Percentiles rank a stretch among this genome's conserved stretches.
Conservation (phyloP, 139 green algal genomes). For the Volvox africanus region DNA sequence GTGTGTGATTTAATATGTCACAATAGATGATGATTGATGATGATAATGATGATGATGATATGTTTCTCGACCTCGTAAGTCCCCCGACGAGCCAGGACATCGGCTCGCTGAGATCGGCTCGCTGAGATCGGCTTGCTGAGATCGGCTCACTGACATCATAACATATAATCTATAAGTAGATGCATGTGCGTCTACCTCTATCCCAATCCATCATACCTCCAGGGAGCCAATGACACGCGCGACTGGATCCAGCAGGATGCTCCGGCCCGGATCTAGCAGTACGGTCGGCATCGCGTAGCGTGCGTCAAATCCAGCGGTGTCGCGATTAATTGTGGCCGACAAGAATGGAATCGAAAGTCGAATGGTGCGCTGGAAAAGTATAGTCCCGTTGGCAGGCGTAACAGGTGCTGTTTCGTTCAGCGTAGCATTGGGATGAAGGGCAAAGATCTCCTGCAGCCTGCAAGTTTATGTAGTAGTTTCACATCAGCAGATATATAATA, state of each 20-base stretch:
- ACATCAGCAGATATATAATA: no score
- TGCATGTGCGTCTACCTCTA: neutral
- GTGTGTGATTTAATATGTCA: no score
- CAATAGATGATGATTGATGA: no score
- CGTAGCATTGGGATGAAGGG: neutral
- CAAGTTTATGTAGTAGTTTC: no score
- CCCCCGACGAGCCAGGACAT: no score
- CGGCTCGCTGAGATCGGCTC: no score
- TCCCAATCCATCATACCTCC: neutral
- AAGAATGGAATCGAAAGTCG: neutral
- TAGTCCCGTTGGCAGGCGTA: neutral
- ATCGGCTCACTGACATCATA: no score
- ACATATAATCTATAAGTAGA: neutral
- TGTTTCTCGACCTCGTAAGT: no score
- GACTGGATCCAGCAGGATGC: neutral
- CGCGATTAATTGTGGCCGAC: neutral
- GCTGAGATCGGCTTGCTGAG: no score
- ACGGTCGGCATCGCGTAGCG: constrained; percentile 6
- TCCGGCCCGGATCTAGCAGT: neutral
- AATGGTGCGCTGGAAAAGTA: neutral
- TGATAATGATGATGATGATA: no score
- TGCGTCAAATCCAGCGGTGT: neutral
- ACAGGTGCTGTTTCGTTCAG: neutral
- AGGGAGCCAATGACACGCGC: neutral
- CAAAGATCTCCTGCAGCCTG: constrained; percentile 13